These are phyloP conservation scores for Cryptococcus sp. DNA, from an alignment of 1,284 basidiomycete species.

Conservation along the genomic window DNA sequence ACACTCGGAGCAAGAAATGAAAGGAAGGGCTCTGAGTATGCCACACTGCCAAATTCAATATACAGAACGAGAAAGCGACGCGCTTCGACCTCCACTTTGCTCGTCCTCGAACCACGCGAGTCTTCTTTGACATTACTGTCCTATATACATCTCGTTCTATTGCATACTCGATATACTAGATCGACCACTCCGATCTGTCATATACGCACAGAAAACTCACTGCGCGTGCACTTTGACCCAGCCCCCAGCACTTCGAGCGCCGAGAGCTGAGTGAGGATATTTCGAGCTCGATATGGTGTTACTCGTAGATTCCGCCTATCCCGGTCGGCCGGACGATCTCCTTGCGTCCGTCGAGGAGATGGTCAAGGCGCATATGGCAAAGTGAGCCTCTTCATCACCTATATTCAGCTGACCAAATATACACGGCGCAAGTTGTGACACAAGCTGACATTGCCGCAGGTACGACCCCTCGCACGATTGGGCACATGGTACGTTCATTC, in stretches of 20 bases:
- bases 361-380: constrained; percentile 73
- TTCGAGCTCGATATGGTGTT: too few relatives aligned
- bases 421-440: too few relatives aligned
- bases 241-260: too few relatives aligned
- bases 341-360: constrained; percentile 66
- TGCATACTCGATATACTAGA: not conserved
- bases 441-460: constrained; percentile 18
- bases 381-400: constrained; percentile 29
- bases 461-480: constrained; percentile 91
- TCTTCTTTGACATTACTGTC: not conserved
- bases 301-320: too few relatives aligned
- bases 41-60: not conserved
- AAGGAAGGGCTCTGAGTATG: not conserved
- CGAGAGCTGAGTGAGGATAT: too few relatives aligned
- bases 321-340: constrained; percentile 26
- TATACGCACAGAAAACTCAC: too few relatives aligned
- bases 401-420: not conserved
- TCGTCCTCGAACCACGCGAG: not conserved
- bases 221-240: too few relatives aligned
- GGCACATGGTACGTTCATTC: constrained; percentile 68
- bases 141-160: not conserved
- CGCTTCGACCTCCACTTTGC: not conserved
- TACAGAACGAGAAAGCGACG: not conserved
- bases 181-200: too few relatives aligned
- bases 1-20: too few relatives aligned